These are phyloP conservation scores for Rostrohypoxylon terebratum DNA, from an alignment of 495 filamentous ascomycete species.

Conservation along the genomic window DNA sequence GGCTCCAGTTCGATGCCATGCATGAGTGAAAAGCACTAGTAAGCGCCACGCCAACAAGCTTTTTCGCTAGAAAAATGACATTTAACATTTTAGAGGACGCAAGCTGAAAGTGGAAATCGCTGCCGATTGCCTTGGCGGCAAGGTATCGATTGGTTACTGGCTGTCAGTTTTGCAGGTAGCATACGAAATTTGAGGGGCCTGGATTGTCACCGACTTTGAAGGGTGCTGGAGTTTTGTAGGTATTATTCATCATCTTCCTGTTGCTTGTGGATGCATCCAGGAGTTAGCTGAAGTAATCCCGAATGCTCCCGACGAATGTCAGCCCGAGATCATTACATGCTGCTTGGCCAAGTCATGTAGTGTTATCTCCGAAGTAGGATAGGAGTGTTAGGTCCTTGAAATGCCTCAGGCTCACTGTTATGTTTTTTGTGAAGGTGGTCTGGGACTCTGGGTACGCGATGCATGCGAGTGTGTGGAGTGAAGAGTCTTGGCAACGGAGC, in stretches of 20 bases:
- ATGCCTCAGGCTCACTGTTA: not conserved
- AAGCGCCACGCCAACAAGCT: conserved; percentile 40
- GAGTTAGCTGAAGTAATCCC: conserved; percentile 31
- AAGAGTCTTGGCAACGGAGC: conserved; percentile 3
- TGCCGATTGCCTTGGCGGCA: conserved; percentile 42
- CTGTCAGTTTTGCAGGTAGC: conserved; percentile 15
- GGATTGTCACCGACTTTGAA: conserved; percentile 19
- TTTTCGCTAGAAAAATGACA: conserved; percentile 24
- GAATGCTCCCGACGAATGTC: conserved; percentile 31
- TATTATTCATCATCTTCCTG: conserved; percentile 21
- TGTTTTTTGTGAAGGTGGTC: not conserved
- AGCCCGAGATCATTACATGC: not conserved
- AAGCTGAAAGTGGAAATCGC: conserved; percentile 40
- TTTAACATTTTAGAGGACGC: conserved; percentile 17
- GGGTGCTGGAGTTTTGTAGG: conserved; percentile 2
- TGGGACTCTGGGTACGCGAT: not conserved
- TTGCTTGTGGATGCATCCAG: not conserved
- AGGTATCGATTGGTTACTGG: conserved; percentile 33
- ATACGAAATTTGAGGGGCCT: conserved; percentile 23
- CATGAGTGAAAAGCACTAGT: conserved; percentile 37
- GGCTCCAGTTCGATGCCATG: conserved; percentile 28
- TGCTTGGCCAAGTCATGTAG: not conserved
- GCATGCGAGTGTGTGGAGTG: conserved; percentile 8
- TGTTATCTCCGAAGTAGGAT: not conserved
- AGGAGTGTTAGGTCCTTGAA: not conserved